Base-by-base conservation (phyloP, 306 rosid species). In the Vigna reflexopilosa region DNA sequence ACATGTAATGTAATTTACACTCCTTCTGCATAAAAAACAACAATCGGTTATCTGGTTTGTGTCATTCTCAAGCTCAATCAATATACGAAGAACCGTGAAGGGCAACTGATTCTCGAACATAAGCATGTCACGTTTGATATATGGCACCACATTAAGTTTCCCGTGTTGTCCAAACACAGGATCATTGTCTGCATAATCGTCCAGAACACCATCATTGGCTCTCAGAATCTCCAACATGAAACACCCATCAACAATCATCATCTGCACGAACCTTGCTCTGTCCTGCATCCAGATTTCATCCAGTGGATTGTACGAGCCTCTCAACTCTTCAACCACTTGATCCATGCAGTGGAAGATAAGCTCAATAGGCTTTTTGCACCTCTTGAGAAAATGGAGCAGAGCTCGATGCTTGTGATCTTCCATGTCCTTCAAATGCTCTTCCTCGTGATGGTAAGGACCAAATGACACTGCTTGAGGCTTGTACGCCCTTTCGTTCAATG, bases 101-200 rank as follows among this genome's bases (percentile, higher is more conserved):
- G 93, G 91, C 14, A 91, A 13, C 51, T 91, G 96, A 79, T 91
- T 91, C 78, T 88, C 89, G 32, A 91, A 90, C 88, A 89, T 75
- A 54, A 85, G 78, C 89, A 91, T 91, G 70, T 89, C 93, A 4
- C 91, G 83, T 45, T 40, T 72, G 67, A 91, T 82, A 52, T 65
- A 83, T 0, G 80, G 83, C 61, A 71, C 19, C 2, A 73, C 4
- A 73, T 85, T 59, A 1, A 87, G 63, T 30, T 56, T 80, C 10
- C 90, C 91, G 10, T 90, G 90, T 20, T 71, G 32, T 1, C 91
- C 79, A 77, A 88, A 88, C 2, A 90, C 64, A 11, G 89, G 93
- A 82, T 87, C 89, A 26, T 70, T 81, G 1, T 77, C 72, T 7
- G 72, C 85, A 75, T 89, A 85, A 10, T 85, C 87, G 38, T 55